Base-by-base conservation (phyloP, 805 yeast genomes). In the Candida manassasensis region DNA sequence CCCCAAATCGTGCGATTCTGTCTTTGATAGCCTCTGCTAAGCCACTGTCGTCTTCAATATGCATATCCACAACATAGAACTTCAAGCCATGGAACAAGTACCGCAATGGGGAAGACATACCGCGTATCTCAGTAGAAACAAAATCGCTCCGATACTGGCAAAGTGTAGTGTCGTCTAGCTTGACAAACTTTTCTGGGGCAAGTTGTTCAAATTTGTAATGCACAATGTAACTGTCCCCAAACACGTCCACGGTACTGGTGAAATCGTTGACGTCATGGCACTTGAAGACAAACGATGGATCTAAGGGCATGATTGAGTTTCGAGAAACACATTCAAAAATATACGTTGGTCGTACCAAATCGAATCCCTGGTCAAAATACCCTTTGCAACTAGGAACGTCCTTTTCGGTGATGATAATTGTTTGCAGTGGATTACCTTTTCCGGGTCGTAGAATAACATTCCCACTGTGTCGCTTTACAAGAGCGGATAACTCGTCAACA, bases 281-380 rank as follows among this genome's bases (percentile, higher is more conserved):
- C 33, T 45, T 47, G 17, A 73, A 70, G 25, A 81, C 62, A 47
- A 85, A 81, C 14, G 54, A 49, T 0, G 85, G 83, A 44, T 84
- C 95, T 5, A 83, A 44, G 2, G 68, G 69, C 0, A 85, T 54
- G 2, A 77, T 30, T 2, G 46, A 34, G 1, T 53, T 47, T 10
- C 61, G 52, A 12, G 53, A 48, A 2, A 84, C 59, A 45, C 93
- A 78, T 44, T 84, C 89, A 29, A 77, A 63, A 4, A 86, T 52
- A 95, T 96, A 90, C 19, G 59, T 53, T 1, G 94, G 87, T 34
- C 58, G 68, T 6, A 87, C 50, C 0, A 90, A 63, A 47, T 81
- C 84, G 45, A 69, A 74, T 0, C 83, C 83, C 12, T 52, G 49
- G 2, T 45, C 35, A 8, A 50, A 36, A 43, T 57, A 60, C 4